These are phyloP conservation scores for Penicillium bovifimosum DNA, from an alignment of 495 filamentous ascomycete genomes.

Conservation along the genomic window DNA sequence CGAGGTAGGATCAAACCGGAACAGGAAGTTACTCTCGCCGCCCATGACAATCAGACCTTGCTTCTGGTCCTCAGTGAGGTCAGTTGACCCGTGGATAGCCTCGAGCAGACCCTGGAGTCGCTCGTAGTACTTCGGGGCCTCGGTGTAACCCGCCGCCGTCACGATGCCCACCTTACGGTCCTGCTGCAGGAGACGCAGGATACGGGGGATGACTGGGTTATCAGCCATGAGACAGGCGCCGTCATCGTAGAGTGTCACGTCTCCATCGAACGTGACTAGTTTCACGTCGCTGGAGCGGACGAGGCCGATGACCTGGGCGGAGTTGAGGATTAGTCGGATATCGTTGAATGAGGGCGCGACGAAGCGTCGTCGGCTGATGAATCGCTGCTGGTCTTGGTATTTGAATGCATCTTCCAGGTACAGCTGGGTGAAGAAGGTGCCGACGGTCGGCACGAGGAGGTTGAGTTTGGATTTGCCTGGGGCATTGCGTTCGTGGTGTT, in stretches of 20 bases:
- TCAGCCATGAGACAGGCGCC: constrained; percentile 66
- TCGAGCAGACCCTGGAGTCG: constrained; percentile 82
- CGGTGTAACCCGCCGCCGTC: constrained; percentile 92
- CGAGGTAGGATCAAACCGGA: constrained; percentile 54
- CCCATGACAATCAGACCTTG: constrained; percentile 84
- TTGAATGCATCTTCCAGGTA: constrained; percentile 83
- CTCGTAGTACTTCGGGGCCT: constrained; percentile 73
- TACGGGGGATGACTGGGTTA: constrained; percentile 73
- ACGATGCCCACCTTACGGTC: constrained; percentile 85
- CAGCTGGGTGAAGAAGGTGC: constrained; percentile 85
- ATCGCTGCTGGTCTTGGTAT: constrained; percentile 76
- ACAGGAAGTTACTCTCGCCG: constrained; percentile 84
- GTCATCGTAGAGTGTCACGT: constrained; percentile 95
- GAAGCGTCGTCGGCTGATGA: constrained; percentile 87
- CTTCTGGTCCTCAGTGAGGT: constrained; percentile 57
- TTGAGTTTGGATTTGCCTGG: constrained; percentile 80
- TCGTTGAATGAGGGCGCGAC: constrained; percentile 98
- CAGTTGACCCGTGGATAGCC: constrained; percentile 58
- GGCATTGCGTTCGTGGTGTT: constrained; percentile 55
- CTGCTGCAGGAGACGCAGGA: constrained; percentile 58
- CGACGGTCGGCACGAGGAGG: constrained; percentile 82
- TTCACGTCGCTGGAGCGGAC: constrained; percentile 56
- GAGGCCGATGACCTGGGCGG: constrained; percentile 85
- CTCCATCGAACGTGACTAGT: constrained; percentile 93
- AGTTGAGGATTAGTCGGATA: constrained; percentile 86